phyloP scores from a whole-genome alignment of 1,284 basidiomycete species.

The Ceratobasidium sp. region DNA sequence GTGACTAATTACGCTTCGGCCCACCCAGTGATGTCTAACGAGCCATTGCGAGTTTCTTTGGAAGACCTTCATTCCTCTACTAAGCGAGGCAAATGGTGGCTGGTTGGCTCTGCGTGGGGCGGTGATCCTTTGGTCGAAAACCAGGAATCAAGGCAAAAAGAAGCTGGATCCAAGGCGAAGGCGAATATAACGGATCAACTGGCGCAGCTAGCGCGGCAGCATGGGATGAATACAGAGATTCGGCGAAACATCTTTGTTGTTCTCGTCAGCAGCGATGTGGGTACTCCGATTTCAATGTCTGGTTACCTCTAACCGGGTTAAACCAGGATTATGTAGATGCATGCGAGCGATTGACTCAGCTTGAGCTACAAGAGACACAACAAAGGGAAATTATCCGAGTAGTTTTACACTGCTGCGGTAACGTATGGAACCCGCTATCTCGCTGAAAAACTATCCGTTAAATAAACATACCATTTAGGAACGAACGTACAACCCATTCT shows the following conservation, averaged over 20 bases:
- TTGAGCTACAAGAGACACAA: conserved; percentile 89
- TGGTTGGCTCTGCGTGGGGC: conserved; percentile 96
- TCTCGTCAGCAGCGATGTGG: conserved; percentile 92
- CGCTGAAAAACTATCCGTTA: not conserved
- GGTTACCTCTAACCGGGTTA: conserved; percentile 14
- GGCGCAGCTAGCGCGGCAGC: conserved; percentile 84
- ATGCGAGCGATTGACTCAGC: conserved; percentile 83
- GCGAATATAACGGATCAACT: conserved; percentile 66
- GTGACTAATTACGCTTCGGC: not conserved
- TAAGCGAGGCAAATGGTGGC: conserved; percentile 97
- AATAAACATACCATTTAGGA: conserved; percentile 67
- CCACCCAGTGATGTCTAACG: conserved; percentile 77
- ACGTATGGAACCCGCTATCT: conserved; percentile 66
- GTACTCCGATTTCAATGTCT: conserved; percentile 52
- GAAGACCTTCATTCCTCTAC: conserved; percentile 88
- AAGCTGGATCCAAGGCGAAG: conserved; percentile 54
- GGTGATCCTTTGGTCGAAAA: conserved; percentile 88
- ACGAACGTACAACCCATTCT: conserved; percentile 94
- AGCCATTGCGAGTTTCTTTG: conserved; percentile 85
- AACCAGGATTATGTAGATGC: conserved; percentile 92
- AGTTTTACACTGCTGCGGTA: conserved; percentile 91
- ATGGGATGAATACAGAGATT: conserved; percentile 99
- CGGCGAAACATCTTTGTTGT: conserved; percentile 91
- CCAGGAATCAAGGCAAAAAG: conserved; percentile 56
- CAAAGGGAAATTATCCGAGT: conserved; percentile 95